phyloP scores from a whole-genome alignment of 148 eudicot species.

The Amaranthus cruentus region DNA sequence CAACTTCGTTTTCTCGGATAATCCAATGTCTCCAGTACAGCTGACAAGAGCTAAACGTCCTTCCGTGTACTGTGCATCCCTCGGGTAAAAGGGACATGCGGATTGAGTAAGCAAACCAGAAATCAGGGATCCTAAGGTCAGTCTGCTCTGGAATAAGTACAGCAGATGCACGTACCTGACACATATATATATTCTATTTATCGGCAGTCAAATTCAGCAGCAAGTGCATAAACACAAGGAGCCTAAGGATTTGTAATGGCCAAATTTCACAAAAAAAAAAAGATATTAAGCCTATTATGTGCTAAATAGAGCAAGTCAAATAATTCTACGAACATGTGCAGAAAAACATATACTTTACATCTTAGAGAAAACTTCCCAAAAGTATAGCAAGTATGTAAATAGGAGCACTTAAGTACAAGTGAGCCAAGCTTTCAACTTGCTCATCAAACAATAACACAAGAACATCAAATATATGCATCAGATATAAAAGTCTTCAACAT shows the following conservation, averaged over 20 bases:
- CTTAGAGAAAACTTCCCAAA: neutral
- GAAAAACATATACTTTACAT: neutral
- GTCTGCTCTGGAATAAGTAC: slow-evolving; percentile 72
- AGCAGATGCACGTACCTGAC: slow-evolving; percentile 90
- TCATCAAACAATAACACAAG: neutral
- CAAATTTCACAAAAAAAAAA: neutral
- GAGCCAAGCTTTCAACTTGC: neutral
- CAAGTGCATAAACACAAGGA: neutral
- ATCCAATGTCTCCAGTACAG: slow-evolving; percentile 77
- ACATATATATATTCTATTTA: slow-evolving; percentile 8
- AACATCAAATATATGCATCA: neutral
- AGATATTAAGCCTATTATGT: neutral
- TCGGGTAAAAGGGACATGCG: slow-evolving; percentile 79
- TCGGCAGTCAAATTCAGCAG: slow-evolving; percentile 7
- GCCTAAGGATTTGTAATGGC: neutral
- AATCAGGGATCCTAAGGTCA: slow-evolving; percentile 27
- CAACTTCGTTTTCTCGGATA: slow-evolving; percentile 47
- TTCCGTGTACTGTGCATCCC: slow-evolving; percentile 63
- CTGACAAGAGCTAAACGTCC: slow-evolving; percentile 62
- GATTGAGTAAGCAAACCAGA: slow-evolving; percentile 66
- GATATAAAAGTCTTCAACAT: neutral
- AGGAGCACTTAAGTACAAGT: neutral
- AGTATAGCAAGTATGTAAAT: neutral
- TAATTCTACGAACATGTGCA: neutral
- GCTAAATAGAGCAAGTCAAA: neutral